These are phyloP conservation scores for Populus euphratica DNA, from an alignment of 345 rosid species.

Conservation along the genomic window DNA sequence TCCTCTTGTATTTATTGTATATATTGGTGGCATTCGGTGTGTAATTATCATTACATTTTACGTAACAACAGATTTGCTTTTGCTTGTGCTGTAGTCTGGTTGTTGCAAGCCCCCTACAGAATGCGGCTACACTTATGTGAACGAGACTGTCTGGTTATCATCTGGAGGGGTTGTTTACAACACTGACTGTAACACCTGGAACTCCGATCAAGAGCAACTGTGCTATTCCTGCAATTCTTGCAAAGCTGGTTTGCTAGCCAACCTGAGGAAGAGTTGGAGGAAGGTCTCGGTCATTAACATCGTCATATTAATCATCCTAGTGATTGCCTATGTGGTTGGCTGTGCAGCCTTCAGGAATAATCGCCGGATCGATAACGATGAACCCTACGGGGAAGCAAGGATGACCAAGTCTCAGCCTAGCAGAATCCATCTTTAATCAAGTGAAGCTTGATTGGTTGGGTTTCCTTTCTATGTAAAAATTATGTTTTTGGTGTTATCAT, in stretches of 20 bases:
- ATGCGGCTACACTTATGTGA: constrained; percentile 61
- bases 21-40: no score
- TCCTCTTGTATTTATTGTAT: no score
- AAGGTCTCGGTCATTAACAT: constrained; percentile 86
- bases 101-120: constrained; percentile 95
- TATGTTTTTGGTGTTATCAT: background rate
- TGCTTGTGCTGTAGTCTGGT: constrained; percentile 55
- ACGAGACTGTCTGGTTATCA: constrained; percentile 64
- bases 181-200: constrained; percentile 67
- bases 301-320: constrained; percentile 64
- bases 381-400: constrained; percentile 65
- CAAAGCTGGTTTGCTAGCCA: constrained; percentile 89
- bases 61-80: background rate
- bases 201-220: constrained; percentile 57
- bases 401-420: constrained; percentile 81
- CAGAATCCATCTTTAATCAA: constrained; percentile 10
- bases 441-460: background rate
- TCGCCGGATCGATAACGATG: constrained; percentile 74
- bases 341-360: constrained; percentile 79
- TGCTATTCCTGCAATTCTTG: constrained; percentile 85
- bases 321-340: constrained; percentile 65
- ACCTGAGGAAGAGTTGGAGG: constrained; percentile 89
- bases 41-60: no score
- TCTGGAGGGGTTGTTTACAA: constrained; percentile 39
- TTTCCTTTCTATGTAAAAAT: background rate